Conservation (phyloP, 177 flowering plant species). For the Vitis hybrid region DNA sequence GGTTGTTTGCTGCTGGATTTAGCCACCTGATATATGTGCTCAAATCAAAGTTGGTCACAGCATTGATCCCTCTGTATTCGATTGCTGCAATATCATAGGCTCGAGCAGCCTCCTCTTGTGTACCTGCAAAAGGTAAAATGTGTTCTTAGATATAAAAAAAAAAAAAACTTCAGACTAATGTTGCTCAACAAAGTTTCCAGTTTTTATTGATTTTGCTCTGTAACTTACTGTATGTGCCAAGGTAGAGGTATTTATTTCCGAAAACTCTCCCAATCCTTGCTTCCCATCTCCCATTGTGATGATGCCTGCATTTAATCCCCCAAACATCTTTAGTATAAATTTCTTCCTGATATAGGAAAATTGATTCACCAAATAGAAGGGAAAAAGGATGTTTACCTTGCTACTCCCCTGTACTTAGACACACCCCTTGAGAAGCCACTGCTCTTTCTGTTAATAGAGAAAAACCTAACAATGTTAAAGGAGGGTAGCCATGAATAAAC, state of each 20-base stretch:
- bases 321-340: neutral
- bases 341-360: neutral
- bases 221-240: constrained; percentile 58
- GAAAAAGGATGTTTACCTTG: constrained; percentile 38
- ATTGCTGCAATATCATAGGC: constrained; percentile 61
- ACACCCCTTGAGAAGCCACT: constrained; percentile 88
- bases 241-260: constrained; percentile 60
- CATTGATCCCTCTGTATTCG: constrained; percentile 50
- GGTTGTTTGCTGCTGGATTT: constrained; percentile 25
- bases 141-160: too few relatives aligned
- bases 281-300: constrained; percentile 71
- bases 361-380: neutral
- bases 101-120: constrained; percentile 55
- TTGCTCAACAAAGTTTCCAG: neutral
- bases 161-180: neutral
- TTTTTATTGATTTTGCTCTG: neutral
- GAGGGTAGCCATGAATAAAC: neutral
- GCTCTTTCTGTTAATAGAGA: constrained; percentile 53
- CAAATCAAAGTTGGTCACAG: constrained; percentile 48
- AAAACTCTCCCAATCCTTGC: constrained; percentile 61
- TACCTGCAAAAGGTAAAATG: constrained; percentile 18
- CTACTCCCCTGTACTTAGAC: constrained; percentile 79
- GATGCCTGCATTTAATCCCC: constrained; percentile 38
- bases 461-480: neutral
- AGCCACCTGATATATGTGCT: constrained; percentile 42